phyloP scores from a whole-genome alignment of 2,329 filamentous ascomycete species.

The Zymoseptoria tritici region DNA sequence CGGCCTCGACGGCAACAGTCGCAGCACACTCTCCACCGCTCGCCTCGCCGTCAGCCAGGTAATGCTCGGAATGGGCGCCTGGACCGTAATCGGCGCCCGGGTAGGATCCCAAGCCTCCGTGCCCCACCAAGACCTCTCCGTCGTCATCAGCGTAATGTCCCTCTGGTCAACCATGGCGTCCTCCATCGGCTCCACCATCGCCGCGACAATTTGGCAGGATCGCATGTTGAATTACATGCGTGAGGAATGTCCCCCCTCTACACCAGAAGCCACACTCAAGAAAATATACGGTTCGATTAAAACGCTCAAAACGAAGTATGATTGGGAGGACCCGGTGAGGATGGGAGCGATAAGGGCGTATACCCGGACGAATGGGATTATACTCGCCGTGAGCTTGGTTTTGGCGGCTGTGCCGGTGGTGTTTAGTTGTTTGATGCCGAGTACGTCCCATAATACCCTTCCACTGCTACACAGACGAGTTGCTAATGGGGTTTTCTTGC shows the following conservation, averaged over 20 bases:
- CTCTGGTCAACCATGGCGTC: conserved; percentile 37
- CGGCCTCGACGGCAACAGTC: conserved; percentile 19
- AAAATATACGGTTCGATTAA: conserved; percentile 1
- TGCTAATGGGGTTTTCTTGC: no score
- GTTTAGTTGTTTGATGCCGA: conserved; percentile 5
- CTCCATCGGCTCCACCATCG: conserved; percentile 34
- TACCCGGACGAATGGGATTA: conserved; percentile 1
- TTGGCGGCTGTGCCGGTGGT: neutral
- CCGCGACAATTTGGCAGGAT: conserved; percentile 9
- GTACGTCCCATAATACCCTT: no score
- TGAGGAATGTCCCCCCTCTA: conserved; percentile 1
- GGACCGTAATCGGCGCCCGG: conserved; percentile 36
- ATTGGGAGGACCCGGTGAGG: neutral
- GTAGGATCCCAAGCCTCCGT: conserved; percentile 38
- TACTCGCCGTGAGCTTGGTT: neutral
- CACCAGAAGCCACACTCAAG: neutral
- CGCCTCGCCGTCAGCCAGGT: conserved; percentile 33
- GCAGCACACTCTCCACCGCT: conserved; percentile 31
- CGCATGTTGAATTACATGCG: conserved; percentile 4
- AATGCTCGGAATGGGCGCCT: conserved; percentile 32
- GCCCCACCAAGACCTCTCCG: conserved; percentile 37
- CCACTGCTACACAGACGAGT: no score
- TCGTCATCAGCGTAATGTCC: conserved; percentile 33
- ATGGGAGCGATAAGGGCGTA: conserved; percentile 4
- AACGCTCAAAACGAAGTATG: neutral